phyloP scores from a whole-genome alignment of 164 flowering plant species.

The Magnolia changhungtana region DNA sequence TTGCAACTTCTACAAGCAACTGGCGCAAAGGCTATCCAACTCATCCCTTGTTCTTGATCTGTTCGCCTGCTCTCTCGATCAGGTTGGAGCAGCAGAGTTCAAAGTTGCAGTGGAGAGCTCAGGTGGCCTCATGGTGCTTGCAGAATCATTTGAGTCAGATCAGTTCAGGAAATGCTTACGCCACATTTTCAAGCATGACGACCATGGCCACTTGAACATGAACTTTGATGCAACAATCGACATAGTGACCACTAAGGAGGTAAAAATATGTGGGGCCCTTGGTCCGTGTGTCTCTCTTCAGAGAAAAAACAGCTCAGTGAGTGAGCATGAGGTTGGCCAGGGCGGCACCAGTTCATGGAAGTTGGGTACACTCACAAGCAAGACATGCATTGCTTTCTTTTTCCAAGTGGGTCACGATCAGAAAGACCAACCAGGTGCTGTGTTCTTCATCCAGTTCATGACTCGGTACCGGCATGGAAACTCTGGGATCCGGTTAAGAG shows the following conservation, averaged over 20 bases:
- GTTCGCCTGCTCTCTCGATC: slow-evolving; percentile 92
- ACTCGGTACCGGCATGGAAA: slow-evolving; percentile 62
- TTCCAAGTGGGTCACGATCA: slow-evolving; percentile 63
- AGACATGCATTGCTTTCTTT: slow-evolving; percentile 82
- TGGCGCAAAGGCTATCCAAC: slow-evolving; percentile 57
- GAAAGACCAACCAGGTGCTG: slow-evolving; percentile 61
- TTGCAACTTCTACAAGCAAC: slow-evolving; percentile 50
- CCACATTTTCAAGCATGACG: slow-evolving; percentile 58
- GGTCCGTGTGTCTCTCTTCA: slow-evolving; percentile 80
- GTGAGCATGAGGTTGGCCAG: slow-evolving; percentile 61
- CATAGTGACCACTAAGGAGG: slow-evolving; percentile 68
- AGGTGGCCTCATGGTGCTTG: slow-evolving; percentile 80
- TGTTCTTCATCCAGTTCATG: slow-evolving; percentile 76
- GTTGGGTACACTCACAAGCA: slow-evolving; percentile 56
- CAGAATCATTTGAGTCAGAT: slow-evolving; percentile 70
- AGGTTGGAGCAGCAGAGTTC: slow-evolving; percentile 83
- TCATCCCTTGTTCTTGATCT: slow-evolving; percentile 77
- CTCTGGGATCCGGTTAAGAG: slow-evolving; percentile 65
- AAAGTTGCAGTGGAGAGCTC: slow-evolving; percentile 69
- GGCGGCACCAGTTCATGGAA: slow-evolving; percentile 85
- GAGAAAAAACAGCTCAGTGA: slow-evolving; percentile 54
- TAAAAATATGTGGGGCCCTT: slow-evolving; percentile 79
- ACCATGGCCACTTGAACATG: slow-evolving; percentile 64
- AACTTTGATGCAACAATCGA: slow-evolving; percentile 75
- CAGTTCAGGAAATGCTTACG: slow-evolving; percentile 71